phyloP scores from a whole-genome alignment of 1,284 basidiomycete species.

The Phaffia rhodozyma region DNA sequence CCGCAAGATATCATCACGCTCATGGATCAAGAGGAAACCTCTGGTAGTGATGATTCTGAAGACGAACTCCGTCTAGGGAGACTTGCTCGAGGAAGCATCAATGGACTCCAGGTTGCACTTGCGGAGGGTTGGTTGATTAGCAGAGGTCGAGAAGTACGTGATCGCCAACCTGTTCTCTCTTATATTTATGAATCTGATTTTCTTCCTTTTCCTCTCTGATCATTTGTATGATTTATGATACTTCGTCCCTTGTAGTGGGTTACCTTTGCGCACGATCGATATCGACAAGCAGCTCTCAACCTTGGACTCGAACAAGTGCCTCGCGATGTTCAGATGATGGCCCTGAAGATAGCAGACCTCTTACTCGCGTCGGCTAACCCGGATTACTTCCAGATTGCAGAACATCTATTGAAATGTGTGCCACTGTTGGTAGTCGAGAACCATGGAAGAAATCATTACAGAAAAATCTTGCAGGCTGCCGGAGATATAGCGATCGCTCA shows the following conservation, averaged over 20 bases:
- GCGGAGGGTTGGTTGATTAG: conserved; percentile 45
- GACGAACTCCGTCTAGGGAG: not conserved
- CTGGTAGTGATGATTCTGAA: not conserved
- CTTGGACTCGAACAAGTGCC: conserved; percentile 43
- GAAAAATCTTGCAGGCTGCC: conserved; percentile 50
- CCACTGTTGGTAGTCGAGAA: conserved; percentile 45
- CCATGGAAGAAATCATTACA: conserved; percentile 47
- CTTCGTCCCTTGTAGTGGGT: not conserved
- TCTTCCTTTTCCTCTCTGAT: not conserved
- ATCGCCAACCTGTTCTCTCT: conserved; percentile 38
- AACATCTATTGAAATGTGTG: conserved; percentile 51
- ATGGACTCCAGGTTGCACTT: conserved; percentile 51
- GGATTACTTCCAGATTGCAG: conserved; percentile 53
- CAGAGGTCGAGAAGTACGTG: conserved; percentile 55
- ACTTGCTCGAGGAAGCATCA: conserved; percentile 45
- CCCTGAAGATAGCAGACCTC: conserved; percentile 55
- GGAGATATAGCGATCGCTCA: conserved; percentile 55
- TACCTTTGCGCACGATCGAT: conserved; percentile 44
- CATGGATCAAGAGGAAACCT: conserved; percentile 9
- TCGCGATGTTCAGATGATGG: conserved; percentile 52
- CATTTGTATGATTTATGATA: not conserved
- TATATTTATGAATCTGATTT: not conserved
- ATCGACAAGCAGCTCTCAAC: conserved; percentile 52
- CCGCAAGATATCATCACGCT: not conserved
- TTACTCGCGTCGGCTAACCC: conserved; percentile 49